Evolutionary conservation across 2,329 filamentous ascomycete species (phyloP), one percentile per base, ranked within the genome.

Genomic region (Passalora sequoiae): DNA sequence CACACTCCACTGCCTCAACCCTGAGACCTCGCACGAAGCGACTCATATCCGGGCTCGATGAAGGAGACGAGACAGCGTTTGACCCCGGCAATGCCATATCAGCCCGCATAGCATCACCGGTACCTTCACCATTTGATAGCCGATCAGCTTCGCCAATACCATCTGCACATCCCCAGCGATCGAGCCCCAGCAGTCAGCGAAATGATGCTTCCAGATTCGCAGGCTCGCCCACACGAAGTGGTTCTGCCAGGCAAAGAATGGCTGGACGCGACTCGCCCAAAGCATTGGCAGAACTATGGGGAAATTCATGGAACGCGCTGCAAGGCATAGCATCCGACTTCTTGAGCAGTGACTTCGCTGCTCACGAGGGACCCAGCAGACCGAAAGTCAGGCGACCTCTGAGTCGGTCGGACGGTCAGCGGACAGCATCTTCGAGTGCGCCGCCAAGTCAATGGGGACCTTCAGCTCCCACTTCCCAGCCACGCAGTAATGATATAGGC

Each of bases 301-400:
- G 69, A 9, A 72, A 62, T 46, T 71, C 70, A 12, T 74, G 70
- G 71, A 68, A 64, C 21, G 63, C 70, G 27, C 58, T 75, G 30
- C 71, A 74, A 49, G 69, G 66, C 40, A 66, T 75, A 36, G 71
- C 72, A 6, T 69, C 69, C 19, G 72, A 70, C 43, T 62, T 75
- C 29, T 60, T 74, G 17, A 69, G 70, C 27, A 69, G 52, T 41
- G 70, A 72, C 30, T 39, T 51, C 10, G 27, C 44, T 25, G 27
- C 39, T 7, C 25, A 46, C 9, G 47, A 53, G 33, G 29, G 41
- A 3, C 51, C 35, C 6, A 38, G 43, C 10, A 49, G 45, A 28
- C 30, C 44, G 55, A 58, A 63, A 38, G 57, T 58, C 13, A 62
- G 65, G 44, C 61, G 56, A 43, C 60, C 63, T 12, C 45, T 61